phyloP scores from a whole-genome alignment of 768 basidiomycete species.

The Tricholoma matsutake region DNA sequence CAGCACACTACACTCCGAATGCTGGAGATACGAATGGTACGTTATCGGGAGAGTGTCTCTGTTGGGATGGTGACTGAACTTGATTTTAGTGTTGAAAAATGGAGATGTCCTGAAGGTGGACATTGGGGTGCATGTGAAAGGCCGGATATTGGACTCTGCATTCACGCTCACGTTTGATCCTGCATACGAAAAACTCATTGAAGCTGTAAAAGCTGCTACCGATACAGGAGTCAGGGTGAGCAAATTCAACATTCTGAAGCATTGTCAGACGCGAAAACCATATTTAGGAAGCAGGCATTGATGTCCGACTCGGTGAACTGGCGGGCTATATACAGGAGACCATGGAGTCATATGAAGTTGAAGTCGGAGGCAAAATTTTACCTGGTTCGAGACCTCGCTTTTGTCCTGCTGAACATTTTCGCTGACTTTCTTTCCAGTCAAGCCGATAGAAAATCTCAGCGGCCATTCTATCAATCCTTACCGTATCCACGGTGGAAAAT shows the following conservation, averaged over 20 bases:
- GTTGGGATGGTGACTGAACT: not conserved
- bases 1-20: slow-evolving; percentile 96
- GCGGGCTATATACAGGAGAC: slow-evolving; percentile 94
- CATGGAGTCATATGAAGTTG: slow-evolving; percentile 98
- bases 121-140: slow-evolving; percentile 95
- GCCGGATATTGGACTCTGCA: slow-evolving; percentile 93
- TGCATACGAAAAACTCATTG: slow-evolving; percentile 84
- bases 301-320: slow-evolving; percentile 89
- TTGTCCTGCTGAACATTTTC: not conserved
- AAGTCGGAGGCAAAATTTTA: slow-evolving; percentile 77
- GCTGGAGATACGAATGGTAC: slow-evolving; percentile 81
- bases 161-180: slow-evolving; percentile 91
- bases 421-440: slow-evolving; percentile 51
- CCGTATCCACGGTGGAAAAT: slow-evolving; percentile 93
- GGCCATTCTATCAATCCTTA: slow-evolving; percentile 92
- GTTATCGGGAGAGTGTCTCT: slow-evolving; percentile 20
- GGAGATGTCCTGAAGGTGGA: slow-evolving; percentile 96
- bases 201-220: slow-evolving; percentile 93
- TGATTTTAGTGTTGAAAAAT: slow-evolving; percentile 64
- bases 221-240: slow-evolving; percentile 83
- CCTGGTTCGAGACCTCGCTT: slow-evolving; percentile 52
- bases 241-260: slow-evolving; percentile 4
- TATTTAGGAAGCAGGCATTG: slow-evolving; percentile 89
- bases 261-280: not conserved
- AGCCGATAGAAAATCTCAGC: slow-evolving; percentile 89